phyloP scores from a whole-genome alignment of 768 basidiomycete genomes.

The Trichaptum fuscoviolaceum region DNA sequence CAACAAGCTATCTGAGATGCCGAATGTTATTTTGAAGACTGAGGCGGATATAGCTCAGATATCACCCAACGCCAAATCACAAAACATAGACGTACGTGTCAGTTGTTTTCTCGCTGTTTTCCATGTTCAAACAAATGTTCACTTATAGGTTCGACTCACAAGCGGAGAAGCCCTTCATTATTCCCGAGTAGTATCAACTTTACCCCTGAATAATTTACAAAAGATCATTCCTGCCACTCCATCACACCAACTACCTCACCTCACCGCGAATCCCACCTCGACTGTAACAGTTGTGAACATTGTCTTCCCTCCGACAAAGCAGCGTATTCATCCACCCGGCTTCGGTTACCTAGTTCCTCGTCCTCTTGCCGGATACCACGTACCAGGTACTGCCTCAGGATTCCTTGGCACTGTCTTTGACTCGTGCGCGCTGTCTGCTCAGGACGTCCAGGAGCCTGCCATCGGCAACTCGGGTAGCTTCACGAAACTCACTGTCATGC shows the following conservation, averaged over 20 bases:
- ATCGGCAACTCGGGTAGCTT: conserved; percentile 23
- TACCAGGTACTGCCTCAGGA: conserved; percentile 31
- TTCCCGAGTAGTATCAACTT: conserved; percentile 49
- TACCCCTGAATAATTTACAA: conserved; percentile 57
- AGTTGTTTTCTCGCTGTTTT: conserved; percentile 5
- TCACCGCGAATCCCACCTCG: conserved; percentile 64
- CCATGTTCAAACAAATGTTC: background rate
- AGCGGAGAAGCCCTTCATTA: background rate
- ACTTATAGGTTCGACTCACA: background rate
- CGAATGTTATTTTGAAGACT: conserved; percentile 55
- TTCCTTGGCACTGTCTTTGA: conserved; percentile 90
- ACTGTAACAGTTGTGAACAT: conserved; percentile 88
- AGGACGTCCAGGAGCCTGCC: conserved; percentile 37
- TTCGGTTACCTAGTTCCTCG: conserved; percentile 96
- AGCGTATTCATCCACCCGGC: conserved; percentile 68
- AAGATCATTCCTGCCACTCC: conserved; percentile 31
- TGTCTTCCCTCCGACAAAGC: conserved; percentile 54
- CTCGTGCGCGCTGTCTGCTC: conserved; percentile 62
- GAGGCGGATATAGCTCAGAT: conserved; percentile 37
- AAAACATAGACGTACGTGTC: conserved; percentile 37
- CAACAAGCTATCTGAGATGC: conserved; percentile 33
- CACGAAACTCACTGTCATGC: conserved; percentile 86
- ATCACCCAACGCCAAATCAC: conserved; percentile 24
- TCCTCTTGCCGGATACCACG: conserved; percentile 49
- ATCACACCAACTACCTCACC: conserved; percentile 47